Conservation (phyloP, 2,329 filamentous ascomycete species). For the Alternaria brassicae region DNA sequence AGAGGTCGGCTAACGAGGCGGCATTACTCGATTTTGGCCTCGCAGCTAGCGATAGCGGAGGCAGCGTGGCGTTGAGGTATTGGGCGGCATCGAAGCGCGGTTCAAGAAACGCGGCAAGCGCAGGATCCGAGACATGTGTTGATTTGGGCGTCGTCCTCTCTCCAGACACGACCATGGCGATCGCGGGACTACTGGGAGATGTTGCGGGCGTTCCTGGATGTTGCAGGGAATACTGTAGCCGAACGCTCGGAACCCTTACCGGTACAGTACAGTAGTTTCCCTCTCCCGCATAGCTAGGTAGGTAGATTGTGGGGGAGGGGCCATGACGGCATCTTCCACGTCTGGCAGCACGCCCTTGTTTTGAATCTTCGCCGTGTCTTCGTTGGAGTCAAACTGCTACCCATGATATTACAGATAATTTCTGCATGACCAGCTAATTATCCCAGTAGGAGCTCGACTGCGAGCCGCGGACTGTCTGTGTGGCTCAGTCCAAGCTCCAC, state of each 20-base stretch:
- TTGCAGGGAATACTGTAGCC: conserved; percentile 21
- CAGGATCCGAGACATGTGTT: conserved; percentile 72
- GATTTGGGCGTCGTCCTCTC: conserved; percentile 33
- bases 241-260: conserved; percentile 20
- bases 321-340: conserved; percentile 12
- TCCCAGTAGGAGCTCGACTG: background rate
- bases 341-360: background rate
- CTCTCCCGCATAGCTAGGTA: conserved; percentile 7
- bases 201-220: conserved; percentile 23
- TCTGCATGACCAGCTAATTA: background rate
- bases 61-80: conserved; percentile 82
- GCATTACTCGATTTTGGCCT: conserved; percentile 51
- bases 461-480: conserved; percentile 11
- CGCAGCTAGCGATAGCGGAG: conserved; percentile 64
- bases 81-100: conserved; percentile 81
- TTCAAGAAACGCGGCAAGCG: conserved; percentile 76
- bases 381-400: background rate
- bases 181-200: conserved; percentile 17
- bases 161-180: conserved; percentile 38
- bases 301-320: conserved; percentile 26
- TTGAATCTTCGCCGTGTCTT: background rate
- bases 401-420: background rate
- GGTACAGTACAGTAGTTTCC: background rate
- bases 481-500: conserved; percentile 20
- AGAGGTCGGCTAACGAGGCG: conserved; percentile 76